phyloP scores from a whole-genome alignment of 805 yeast genomes.

The Candida ponderosae region DNA sequence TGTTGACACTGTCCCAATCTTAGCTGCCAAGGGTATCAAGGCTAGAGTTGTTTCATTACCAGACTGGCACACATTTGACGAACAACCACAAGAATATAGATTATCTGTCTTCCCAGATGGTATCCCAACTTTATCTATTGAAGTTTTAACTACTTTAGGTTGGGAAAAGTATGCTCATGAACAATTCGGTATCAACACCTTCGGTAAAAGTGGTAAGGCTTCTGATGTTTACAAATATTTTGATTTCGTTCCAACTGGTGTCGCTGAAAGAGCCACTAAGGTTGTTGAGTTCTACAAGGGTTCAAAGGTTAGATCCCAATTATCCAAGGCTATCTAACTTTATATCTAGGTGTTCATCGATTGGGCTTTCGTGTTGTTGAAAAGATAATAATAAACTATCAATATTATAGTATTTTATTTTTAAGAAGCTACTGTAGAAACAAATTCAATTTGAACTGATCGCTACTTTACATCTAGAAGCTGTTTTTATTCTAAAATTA shows the following conservation, averaged over 20 bases:
- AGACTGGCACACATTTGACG: conserved; percentile 84
- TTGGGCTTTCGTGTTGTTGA: too few species aligned
- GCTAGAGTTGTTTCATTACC: conserved; percentile 88
- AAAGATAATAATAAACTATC: too few species aligned
- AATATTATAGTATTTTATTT: too few species aligned
- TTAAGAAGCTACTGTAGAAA: too few species aligned
- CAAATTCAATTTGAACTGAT: too few species aligned
- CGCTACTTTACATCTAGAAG: too few species aligned
- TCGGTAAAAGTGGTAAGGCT: conserved; percentile 95
- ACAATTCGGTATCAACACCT: conserved; percentile 91
- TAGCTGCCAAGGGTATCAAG: conserved; percentile 56
- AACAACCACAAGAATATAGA: conserved; percentile 73
- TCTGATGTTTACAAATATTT: conserved; percentile 73
- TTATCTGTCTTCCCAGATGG: conserved; percentile 90
- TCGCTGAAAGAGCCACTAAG: conserved; percentile 78
- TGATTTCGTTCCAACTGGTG: conserved; percentile 89
- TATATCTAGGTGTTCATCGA: too few species aligned
- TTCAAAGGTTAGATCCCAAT: conserved; percentile 61
- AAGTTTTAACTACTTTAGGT: conserved; percentile 85
- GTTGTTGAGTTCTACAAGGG: conserved; percentile 82
- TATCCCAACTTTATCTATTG: conserved; percentile 87
- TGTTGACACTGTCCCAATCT: conserved; percentile 73
- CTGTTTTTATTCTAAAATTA: too few species aligned
- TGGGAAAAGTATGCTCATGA: conserved; percentile 96
- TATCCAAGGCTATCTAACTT: conserved; percentile 64